Evolutionary conservation across 2,329 filamentous ascomycete species (phyloP).

Genomic region (Phoma sp.): DNA sequence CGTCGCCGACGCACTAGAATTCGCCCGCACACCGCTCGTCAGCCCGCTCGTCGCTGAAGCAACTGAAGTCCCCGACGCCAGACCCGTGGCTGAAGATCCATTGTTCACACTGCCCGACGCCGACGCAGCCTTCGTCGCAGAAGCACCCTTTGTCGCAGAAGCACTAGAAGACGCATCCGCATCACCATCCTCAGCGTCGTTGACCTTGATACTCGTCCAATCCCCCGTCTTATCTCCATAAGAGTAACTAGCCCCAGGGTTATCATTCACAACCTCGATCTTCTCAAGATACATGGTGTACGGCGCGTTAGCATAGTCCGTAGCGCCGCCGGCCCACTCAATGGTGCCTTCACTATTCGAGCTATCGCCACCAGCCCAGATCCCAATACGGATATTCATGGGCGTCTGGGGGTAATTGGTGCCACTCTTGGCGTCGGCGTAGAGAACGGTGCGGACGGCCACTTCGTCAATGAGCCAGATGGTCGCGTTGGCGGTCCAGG

Average conservation of each 20-base stretch:
- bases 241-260: slow-evolving; percentile 55
- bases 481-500: slow-evolving; percentile 70
- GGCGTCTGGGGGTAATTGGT: slow-evolving; percentile 76
- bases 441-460: slow-evolving; percentile 65
- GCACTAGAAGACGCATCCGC: not conserved
- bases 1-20: not conserved
- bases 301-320: slow-evolving; percentile 52
- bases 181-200: not conserved
- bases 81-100: no score
- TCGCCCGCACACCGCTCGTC: not conserved
- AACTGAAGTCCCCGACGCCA: no score
- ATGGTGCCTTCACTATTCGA: slow-evolving; percentile 61
- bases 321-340: slow-evolving; percentile 68
- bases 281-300: slow-evolving; percentile 58
- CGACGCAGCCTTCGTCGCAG: not conserved
- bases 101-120: not conserved
- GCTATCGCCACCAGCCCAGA: slow-evolving; percentile 55
- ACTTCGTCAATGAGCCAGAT: slow-evolving; percentile 72
- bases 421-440: slow-evolving; percentile 55
- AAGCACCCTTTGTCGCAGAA: not conserved
- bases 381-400: slow-evolving; percentile 60
- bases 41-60: no score
- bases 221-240: slow-evolving; percentile 55
- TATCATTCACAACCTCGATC: slow-evolving; percentile 57
- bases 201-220: slow-evolving; percentile 54